Percentiles rank a stretch among this genome's conserved stretches.
These are phyloP conservation scores for Trichoderma erinaceum DNA, from an alignment of 495 filamentous ascomycete genomes.

Conservation along the genomic window DNA sequence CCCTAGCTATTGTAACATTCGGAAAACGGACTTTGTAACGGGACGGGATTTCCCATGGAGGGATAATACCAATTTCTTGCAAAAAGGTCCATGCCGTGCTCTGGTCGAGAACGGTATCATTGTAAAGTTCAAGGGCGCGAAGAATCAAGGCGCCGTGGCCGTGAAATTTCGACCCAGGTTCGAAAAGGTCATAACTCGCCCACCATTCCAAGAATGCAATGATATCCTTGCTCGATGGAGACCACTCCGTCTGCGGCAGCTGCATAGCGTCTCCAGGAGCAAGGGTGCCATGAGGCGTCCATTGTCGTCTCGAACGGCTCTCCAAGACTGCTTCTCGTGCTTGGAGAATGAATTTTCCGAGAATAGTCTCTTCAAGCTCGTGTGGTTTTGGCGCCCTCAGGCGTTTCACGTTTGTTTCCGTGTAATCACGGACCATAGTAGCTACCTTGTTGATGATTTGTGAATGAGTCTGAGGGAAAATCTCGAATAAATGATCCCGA, in stretches of 20 bases:
- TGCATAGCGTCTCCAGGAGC: slow-evolving; percentile 34
- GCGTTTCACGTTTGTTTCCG: slow-evolving; percentile 20
- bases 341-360: slow-evolving; percentile 53
- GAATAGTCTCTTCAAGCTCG: neutral
- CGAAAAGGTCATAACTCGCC: slow-evolving; percentile 49
- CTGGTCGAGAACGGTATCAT: slow-evolving; percentile 44
- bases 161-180: slow-evolving; percentile 40
- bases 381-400: neutral
- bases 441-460: slow-evolving; percentile 26
- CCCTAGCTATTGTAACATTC: slow-evolving; percentile 39
- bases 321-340: slow-evolving; percentile 57
- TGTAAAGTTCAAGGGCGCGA: slow-evolving; percentile 64
- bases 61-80: slow-evolving; percentile 77
- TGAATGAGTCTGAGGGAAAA: slow-evolving; percentile 29
- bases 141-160: slow-evolving; percentile 66
- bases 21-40: slow-evolving; percentile 56
- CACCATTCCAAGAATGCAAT: slow-evolving; percentile 68
- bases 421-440: slow-evolving; percentile 28
- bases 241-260: slow-evolving; percentile 32
- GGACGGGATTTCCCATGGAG: slow-evolving; percentile 73
- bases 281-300: slow-evolving; percentile 51
- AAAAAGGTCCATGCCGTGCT: slow-evolving; percentile 62
- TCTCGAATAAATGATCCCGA: slow-evolving; percentile 34
- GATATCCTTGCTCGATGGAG: slow-evolving; percentile 47
- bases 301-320: slow-evolving; percentile 58